Conservation (phyloP, 371 early-diverging fungal genomes). For the Saksenaea vasiformis region DNA sequence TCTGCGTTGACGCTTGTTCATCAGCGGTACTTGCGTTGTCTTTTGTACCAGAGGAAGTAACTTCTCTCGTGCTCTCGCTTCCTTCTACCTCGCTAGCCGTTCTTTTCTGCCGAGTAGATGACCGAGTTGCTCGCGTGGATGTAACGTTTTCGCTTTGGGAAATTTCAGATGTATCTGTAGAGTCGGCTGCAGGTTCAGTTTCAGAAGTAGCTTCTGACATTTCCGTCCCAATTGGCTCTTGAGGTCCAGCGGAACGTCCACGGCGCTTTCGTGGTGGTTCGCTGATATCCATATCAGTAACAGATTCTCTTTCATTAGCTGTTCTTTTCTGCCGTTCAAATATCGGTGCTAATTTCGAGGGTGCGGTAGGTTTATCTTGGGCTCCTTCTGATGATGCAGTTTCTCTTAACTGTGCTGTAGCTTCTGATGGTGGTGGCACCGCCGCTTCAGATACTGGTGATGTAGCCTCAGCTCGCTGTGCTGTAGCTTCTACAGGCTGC, state of each 20-base stretch:
- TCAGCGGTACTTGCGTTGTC: not conserved
- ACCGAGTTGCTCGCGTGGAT: too few species aligned
- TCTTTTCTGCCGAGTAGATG: too few species aligned
- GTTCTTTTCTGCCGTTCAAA: not conserved
- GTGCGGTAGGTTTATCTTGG: not conserved
- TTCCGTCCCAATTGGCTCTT: not conserved
- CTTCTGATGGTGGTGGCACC: too few species aligned
- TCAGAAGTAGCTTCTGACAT: not conserved
- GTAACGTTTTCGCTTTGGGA: too few species aligned
- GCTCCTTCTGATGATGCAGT: not conserved
- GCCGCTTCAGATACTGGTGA: too few species aligned
- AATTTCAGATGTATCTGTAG: too few species aligned
- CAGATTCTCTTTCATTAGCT: not conserved
- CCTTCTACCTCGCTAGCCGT: not conserved
- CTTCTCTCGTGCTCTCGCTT: not conserved
- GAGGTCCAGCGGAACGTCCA: not conserved
- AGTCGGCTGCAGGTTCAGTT: too few species aligned
- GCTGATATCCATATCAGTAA: not conserved
- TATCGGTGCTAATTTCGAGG: constrained; percentile 5
- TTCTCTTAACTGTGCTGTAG: too few species aligned
- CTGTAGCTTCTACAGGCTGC: too few species aligned
- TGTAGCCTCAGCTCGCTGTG: too few species aligned
- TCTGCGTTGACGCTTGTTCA: not conserved
- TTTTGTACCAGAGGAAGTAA: not conserved
- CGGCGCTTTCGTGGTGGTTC: not conserved